Evolutionary conservation across 306 rosid genomes (phyloP).

Genomic region (Argentina anserina): DNA sequence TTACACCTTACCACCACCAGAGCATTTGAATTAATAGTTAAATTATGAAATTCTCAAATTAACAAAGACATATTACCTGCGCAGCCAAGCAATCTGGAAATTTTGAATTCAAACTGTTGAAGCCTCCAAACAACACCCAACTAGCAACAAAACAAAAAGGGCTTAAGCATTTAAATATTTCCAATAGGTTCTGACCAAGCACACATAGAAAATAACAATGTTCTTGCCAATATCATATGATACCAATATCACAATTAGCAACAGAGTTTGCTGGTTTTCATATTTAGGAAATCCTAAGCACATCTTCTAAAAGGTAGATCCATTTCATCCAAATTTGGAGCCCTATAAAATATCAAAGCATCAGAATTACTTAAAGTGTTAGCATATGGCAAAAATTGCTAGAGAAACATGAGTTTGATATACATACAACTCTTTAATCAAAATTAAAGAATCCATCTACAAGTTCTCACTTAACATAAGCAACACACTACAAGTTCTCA

Average conservation of each 20-base stretch:
- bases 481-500: too few species aligned
- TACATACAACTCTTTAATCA: too few species aligned
- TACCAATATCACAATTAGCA: slow-evolving; percentile 22
- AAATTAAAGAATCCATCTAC: too few species aligned
- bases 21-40: too few species aligned
- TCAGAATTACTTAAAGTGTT: slow-evolving; percentile 19
- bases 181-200: neutral
- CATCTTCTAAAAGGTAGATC: slow-evolving; percentile 57
- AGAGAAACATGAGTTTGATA: slow-evolving; percentile 12
- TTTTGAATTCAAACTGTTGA: too few species aligned
- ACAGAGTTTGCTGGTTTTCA: slow-evolving; percentile 1
- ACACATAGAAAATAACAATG: neutral
- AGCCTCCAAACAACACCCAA: too few species aligned
- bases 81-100: too few species aligned
- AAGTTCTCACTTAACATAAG: too few species aligned
- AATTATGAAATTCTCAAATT: too few species aligned
- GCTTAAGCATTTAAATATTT: neutral
- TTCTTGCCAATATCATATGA: neutral
- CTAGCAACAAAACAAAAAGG: too few species aligned
- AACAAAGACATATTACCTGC: too few species aligned
- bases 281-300: neutral
- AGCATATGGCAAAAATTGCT: slow-evolving; percentile 16
- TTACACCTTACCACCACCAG: too few species aligned
- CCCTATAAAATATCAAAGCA: slow-evolving; percentile 58
- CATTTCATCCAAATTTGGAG: slow-evolving; percentile 91